Evolutionary conservation across 108 stramenopile genomes (phyloP), one percentile per base, ranked within the genome.

Genomic region (Discostella stelligeroides): DNA sequence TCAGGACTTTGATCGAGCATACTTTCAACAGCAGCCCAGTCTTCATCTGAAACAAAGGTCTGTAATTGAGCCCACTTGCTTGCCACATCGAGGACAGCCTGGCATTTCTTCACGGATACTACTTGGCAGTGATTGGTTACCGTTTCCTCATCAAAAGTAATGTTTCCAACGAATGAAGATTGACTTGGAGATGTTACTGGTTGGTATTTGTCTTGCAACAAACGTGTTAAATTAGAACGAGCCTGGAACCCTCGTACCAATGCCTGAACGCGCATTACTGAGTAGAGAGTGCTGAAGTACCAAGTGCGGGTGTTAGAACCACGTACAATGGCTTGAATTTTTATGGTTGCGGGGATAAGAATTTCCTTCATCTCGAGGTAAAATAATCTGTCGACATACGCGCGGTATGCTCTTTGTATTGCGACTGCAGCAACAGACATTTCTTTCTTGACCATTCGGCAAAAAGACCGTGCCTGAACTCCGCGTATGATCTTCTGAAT

Each of bases 11-110:
- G 80, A 62, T 92, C 88, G n/a, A 92, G 59, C 45, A 86, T 81
- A 29, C 71, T 84, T 48, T 92, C 91, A 20, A 89, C 86, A 47
- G 83, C 83, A 7, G 88, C 85, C 92, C 92, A 93, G 66, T 93
- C 88, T 51, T 93, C 88, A 57, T 86, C 81, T 24, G 88, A 84
- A 34, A 94, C 89, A 24, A 87, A 73, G 37, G 68, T 79, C 23
- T 82, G 84, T 11, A 94, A 81, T 45, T 85, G 86, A 59, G 42
- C 68, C 75, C 75, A 76, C 24, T 63, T 61, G 20, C 62, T 63
- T 4, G 60, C 53, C 13, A 76, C 67, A 48, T 61, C 61, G 0
- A 63, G 55, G 20, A 76, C 62, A 38, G 43, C 75, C 42, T 57
- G 75, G 46, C 67, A 73, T 12, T 58, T 29, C 4, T 75, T 66